Evolutionary conservation across 176 grass and related monocot genomes (phyloP), one percentile per base, ranked within the genome.

Genomic region (Aegilops umbellulata): DNA sequence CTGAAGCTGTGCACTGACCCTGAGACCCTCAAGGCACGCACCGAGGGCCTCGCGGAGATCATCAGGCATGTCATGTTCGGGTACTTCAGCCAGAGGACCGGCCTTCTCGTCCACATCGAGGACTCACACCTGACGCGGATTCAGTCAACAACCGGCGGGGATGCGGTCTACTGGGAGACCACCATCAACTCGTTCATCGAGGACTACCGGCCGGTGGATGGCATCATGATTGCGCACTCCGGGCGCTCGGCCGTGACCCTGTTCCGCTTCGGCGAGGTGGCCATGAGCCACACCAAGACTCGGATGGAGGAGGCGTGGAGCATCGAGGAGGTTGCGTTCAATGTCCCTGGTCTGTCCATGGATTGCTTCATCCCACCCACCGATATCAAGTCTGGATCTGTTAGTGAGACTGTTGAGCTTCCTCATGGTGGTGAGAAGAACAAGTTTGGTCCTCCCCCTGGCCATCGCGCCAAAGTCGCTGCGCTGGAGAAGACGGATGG

Each of bases 361-460:
- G 94, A 96, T 30, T 96, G 91, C 46, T 96, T 96, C 74, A 93
- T 96, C 81, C 91, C 94, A 39, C 94, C 94, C 49, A 85, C 85
- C 27, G 91, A 96, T 84, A 74, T 96, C 73, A 93, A 91, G 77
- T 83, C 83, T 32, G 94, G 78, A 83, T 93, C 89, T 49, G 71
- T 93, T 51, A 80, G 84, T 19, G 94, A 93, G 46, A 67, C 82
- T 13, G 57, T 91, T 10, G 91, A 93, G 75, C 29, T 91, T 41
- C 51, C 83, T 66, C 87, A 90, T 60, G 87, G 85, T 60, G 87
- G 85, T 9, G 89, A 93, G 73, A 87, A 27, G 78, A 68, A 32
- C 60, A 91, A 70, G 65, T 67, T 69, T 1, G 81, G 76, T 20
- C 75, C 88, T 53, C 63, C 63, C 10, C 63, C 29, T 27, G 24